Conservation (phyloP, 1,284 basidiomycete genomes). For the Naganishia albida region DNA sequence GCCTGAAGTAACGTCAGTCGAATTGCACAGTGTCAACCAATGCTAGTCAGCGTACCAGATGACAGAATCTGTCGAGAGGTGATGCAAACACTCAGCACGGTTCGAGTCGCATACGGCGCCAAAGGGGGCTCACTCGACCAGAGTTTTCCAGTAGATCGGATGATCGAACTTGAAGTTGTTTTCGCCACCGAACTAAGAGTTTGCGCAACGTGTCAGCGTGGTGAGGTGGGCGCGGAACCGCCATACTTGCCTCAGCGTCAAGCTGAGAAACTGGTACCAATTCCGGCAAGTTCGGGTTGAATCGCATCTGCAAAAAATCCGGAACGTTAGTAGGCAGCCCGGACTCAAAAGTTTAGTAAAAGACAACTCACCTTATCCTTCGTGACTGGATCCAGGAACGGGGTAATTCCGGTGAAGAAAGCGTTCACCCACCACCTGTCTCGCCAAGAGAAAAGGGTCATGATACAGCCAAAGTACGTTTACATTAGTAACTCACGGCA, state of each 20-base stretch:
- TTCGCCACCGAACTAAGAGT: constrained; percentile 68
- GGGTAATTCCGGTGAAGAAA: constrained; percentile 82
- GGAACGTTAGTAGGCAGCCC: constrained; percentile 1
- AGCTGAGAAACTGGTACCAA: constrained; percentile 75
- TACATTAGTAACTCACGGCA: constrained; percentile 59
- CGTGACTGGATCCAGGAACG: constrained; percentile 87
- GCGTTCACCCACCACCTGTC: constrained; percentile 66
- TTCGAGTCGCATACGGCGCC: too few species aligned
- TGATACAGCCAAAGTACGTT: neutral
- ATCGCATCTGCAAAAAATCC: constrained; percentile 65
- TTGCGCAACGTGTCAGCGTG: neutral
- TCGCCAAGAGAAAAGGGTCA: constrained; percentile 8
- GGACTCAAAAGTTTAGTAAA: constrained; percentile 1
- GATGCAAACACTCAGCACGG: neutral
- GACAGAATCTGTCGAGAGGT: constrained; percentile 6
- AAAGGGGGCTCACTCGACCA: constrained; percentile 61
- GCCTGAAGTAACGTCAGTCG: constrained; percentile 34
- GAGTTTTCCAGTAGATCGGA: constrained; percentile 73
- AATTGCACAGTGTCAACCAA: neutral
- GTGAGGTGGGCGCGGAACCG: neutral
- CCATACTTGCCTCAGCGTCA: constrained; percentile 60
- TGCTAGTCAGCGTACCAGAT: constrained; percentile 3
- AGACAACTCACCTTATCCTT: constrained; percentile 70
- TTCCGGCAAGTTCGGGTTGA: constrained; percentile 77
- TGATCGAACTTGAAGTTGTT: constrained; percentile 77